These are phyloP conservation scores for Backusella sp. DNA, from an alignment of 192 early-diverging fungal species.

Conservation along the genomic window DNA sequence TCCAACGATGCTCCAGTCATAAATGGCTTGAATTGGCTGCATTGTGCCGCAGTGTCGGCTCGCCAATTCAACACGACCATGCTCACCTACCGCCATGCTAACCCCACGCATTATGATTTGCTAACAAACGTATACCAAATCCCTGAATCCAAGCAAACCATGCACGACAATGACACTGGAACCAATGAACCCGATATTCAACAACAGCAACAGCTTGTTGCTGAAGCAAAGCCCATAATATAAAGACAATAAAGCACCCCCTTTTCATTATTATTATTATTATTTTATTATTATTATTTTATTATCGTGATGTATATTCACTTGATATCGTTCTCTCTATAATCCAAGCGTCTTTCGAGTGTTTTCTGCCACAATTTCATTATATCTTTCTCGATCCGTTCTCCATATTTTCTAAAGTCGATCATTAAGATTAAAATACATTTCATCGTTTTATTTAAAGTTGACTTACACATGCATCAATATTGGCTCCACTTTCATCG, in stretches of 20 bases:
- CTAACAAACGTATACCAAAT: slow-evolving; percentile 61
- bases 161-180: not conserved
- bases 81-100: slow-evolving; percentile 27
- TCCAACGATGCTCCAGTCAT: not conserved
- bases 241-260: not conserved
- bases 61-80: slow-evolving; percentile 48
- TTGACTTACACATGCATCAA: slow-evolving; percentile 86
- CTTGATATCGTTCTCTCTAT: slow-evolving; percentile 30
- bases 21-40: slow-evolving; percentile 46
- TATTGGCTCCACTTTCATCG: slow-evolving; percentile 97
- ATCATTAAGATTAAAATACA: not conserved
- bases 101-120: slow-evolving; percentile 48
- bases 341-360: slow-evolving; percentile 80
- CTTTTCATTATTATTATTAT: not conserved
- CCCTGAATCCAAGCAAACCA: slow-evolving; percentile 41
- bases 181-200: not conserved
- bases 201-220: not conserved
- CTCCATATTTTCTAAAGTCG: slow-evolving; percentile 83
- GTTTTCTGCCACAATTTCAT: slow-evolving; percentile 74
- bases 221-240: not conserved
- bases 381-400: slow-evolving; percentile 77
- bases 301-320: not conserved
- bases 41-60: slow-evolving; percentile 50
- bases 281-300: not conserved
- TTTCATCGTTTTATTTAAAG: not conserved